Percentiles rank a stretch among this genome's conserved stretches.
Conservation (phyloP, 768 basidiomycete species). For the Clitopilus passeckerianus region DNA sequence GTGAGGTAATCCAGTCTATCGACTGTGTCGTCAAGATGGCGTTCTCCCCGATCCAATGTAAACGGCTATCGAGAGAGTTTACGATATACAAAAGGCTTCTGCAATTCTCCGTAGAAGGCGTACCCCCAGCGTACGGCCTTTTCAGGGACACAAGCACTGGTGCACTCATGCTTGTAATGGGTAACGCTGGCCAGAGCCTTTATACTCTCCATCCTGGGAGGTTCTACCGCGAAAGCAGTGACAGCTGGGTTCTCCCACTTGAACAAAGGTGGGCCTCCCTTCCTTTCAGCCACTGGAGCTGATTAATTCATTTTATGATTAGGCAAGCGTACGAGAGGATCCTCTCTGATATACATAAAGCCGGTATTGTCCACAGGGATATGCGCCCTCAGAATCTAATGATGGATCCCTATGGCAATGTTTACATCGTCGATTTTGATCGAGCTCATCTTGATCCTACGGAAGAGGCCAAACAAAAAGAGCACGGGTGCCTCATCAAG, state of each 20-base stretch:
- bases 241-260: too few species aligned
- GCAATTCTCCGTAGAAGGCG: neutral
- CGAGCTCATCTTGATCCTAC: conserved; percentile 4
- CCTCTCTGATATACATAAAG: conserved; percentile 13
- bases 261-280: too few species aligned
- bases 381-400: conserved; percentile 17
- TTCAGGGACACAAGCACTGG: conserved; percentile 8
- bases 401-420: conserved; percentile 10
- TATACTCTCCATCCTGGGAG: neutral
- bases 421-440: conserved; percentile 22
- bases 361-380: conserved; percentile 19
- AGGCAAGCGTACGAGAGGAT: too few species aligned
- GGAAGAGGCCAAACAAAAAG: neutral
- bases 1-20: neutral
- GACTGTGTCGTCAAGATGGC: neutral
- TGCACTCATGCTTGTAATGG: conserved; percentile 2
- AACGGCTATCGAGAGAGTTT: neutral
- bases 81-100: neutral
- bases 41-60: neutral
- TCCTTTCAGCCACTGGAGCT: too few species aligned
- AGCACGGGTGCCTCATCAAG: neutral
- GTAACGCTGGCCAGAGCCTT: neutral
- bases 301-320: too few species aligned
- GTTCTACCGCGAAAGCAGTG: too few species aligned
- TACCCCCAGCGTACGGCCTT: conserved; percentile 3